Evolutionary conservation across 208 protist species (phyloP).

Genomic region (Trypanosoma caninum): DNA sequence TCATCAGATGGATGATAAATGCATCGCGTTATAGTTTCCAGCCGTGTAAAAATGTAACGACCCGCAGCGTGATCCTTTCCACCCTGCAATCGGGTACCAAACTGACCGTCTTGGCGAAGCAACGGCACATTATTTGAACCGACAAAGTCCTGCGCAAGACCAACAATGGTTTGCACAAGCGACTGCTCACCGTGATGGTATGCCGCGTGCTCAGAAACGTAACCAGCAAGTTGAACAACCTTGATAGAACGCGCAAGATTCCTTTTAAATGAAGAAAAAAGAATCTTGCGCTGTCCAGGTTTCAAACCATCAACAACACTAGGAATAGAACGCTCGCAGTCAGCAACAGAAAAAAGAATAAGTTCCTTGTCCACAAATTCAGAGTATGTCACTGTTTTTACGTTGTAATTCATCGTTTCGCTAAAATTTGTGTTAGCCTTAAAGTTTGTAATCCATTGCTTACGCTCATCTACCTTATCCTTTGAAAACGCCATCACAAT

Average conservation of each 20-base stretch:
- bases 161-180: slow-evolving; percentile 98
- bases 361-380: slow-evolving; percentile 99
- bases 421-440: slow-evolving; percentile 79
- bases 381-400: slow-evolving; percentile 84
- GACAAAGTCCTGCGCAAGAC: slow-evolving; percentile 98
- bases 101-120: slow-evolving; percentile 97
- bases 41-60: slow-evolving; percentile 99
- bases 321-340: slow-evolving; percentile 94
- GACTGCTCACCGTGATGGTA: slow-evolving; percentile 99
- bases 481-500: slow-evolving; percentile 99
- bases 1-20: slow-evolving; percentile 98
- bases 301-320: slow-evolving; percentile 99
- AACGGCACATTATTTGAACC: slow-evolving; percentile 99
- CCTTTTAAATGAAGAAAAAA: slow-evolving; percentile 99
- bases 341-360: slow-evolving; percentile 98
- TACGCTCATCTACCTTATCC: slow-evolving; percentile 97
- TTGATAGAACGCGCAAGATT: slow-evolving; percentile 99
- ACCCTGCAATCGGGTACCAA: slow-evolving; percentile 98
- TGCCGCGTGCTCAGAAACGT: slow-evolving; percentile 98
- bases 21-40: slow-evolving; percentile 92
- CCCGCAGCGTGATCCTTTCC: slow-evolving; percentile 98
- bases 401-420: slow-evolving; percentile 89
- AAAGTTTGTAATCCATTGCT: slow-evolving; percentile 97
- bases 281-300: slow-evolving; percentile 99
- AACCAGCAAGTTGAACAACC: slow-evolving; percentile 99